Base-by-base conservation (phyloP, 1,284 basidiomycete genomes). In the Malassezia japonica region DNA sequence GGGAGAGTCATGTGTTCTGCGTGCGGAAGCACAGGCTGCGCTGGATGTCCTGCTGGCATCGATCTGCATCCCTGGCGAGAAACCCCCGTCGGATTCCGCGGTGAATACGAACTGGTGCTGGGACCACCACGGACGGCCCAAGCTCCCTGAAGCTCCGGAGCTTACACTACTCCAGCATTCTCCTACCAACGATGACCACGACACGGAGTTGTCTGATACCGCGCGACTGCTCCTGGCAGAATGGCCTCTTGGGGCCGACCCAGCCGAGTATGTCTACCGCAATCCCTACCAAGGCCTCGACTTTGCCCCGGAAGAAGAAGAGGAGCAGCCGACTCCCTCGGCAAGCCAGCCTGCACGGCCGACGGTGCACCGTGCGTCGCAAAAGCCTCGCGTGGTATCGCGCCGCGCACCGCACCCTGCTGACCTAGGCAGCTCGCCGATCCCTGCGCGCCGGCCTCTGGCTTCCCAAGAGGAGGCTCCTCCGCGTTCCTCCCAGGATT, bases 221-320 rank as follows among this genome's bases (percentile, higher is more conserved):
- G 47, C 51, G 6, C 36, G 23, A 6, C 15, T 54, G 34, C 46
- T 54, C 8, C 37, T 54, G 4, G 27, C 24, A n/a, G 51, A 54
- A 27, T 54, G 51, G 51, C 40, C 46, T 9, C 16, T 32, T 1
- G 46, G 46, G 3, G 31, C 29, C 10, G 16, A 35, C 16, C 18
- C 36, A 5, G 24, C 25, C 18, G 25, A 25, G n/a, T 54, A 44
- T 20, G 28, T 2, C 5, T 54, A 54, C 32, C n/a, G 13, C 6
- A 32, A 39, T 12, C 46, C 51, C 27, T 54, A 54, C 42, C 20
- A n/a, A 3, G 32, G 32, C 4, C 32, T 33, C n/a, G 32, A 33
- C 7, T 33, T 33, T n/a, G 32, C 15, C 2, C 15, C 3, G 6
- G n/a, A 3, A 2, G 13, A 20, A 2, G n/a, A 28, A 6, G 42